Base-by-base conservation (phyloP, 139 green algal species). In the Auxenochlorella protothecoides region DNA sequence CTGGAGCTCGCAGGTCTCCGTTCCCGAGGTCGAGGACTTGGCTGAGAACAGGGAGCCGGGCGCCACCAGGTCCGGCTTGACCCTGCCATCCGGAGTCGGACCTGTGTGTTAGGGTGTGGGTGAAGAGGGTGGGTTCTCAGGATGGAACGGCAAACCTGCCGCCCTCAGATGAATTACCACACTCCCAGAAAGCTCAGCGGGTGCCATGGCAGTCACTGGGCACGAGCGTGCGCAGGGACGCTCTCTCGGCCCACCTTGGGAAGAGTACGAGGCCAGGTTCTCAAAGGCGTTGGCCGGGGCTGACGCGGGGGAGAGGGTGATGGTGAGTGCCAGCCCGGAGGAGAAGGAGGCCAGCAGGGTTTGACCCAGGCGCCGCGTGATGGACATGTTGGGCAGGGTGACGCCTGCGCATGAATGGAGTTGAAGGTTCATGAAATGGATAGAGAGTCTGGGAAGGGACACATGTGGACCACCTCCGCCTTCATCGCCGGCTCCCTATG, bases 11-110 rank as follows among this genome's bases (percentile, higher is more conserved):
- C 57, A 62, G 57, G 27, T 44, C 27, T 44, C 27, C 27, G 27
- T 44, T 44, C 57, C 57, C 57, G 57, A 62, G 57, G 9, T 11
- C 2, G 57, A 44, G 27, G 27, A 57, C 51, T 44, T 54, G 57
- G 80, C 85, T 5, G 81, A 86, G 11, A 78, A 64, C 13, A 91
- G 66, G 59, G 76, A 84, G 9, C 89, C 89, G 14, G 91, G 91
- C 0, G 88, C 89, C 4, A 95, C 79, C 14, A 97, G 68, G 70
- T 96, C 91, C 13, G 91, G 91, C 79, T 96, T 96, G 59, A 93
- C 84, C 16, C 91, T 75, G n/a, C 81, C 83, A 68, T 97, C 91
- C 4, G 68, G 52, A 3, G 89, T 92, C 44, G 90, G 90, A 2
- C 90, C 89, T 44, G 27, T 44, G 27, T 44, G 27, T 44, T 44